A percentile compares a stretch with the other conserved stretches of the same genome.
Conservation (phyloP, 805 yeast species). For the Yamadazyma kitorensis region DNA sequence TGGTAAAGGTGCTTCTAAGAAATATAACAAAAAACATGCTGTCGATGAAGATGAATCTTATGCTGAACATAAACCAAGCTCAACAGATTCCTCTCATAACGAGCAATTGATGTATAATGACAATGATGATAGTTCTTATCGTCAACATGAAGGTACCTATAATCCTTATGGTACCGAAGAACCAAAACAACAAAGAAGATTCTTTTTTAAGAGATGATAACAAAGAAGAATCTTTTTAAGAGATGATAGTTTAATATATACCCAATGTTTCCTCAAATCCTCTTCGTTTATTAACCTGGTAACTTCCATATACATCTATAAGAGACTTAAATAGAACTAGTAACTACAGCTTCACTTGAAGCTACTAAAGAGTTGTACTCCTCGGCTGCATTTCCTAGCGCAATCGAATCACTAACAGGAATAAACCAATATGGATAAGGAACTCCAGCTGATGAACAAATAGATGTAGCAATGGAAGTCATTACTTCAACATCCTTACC, state of each 20-base stretch:
- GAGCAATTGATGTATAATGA: constrained; percentile 7
- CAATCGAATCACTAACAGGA: constrained; percentile 24
- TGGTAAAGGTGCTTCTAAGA: constrained; percentile 13
- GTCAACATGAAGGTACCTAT: constrained; percentile 1
- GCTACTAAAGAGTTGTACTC: too few relatives aligned
- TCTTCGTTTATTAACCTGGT: neutral
- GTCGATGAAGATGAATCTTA: constrained; percentile 12
- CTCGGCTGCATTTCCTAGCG: constrained; percentile 27
- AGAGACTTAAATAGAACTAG: neutral
- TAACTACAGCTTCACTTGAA: too few relatives aligned
- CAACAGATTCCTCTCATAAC: constrained; percentile 11
- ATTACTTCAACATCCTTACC: constrained; percentile 29
- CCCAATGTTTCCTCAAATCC: too few relatives aligned
- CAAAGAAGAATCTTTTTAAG: too few relatives aligned
- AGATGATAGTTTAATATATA: too few relatives aligned
- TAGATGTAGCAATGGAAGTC: constrained; percentile 27
- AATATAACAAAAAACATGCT: constrained; percentile 2
- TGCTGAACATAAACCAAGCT: constrained; percentile 8
- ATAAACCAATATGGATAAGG: constrained; percentile 38
- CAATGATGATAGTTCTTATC: neutral
- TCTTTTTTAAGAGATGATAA: constrained; percentile 6
- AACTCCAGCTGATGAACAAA: constrained; percentile 30
- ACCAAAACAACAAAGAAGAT: constrained; percentile 5
- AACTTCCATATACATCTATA: neutral
- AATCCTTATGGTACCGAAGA: neutral